phyloP scores from a whole-genome alignment of 2,329 filamentous ascomycete genomes.

The Colletotrichum endophyticum region DNA sequence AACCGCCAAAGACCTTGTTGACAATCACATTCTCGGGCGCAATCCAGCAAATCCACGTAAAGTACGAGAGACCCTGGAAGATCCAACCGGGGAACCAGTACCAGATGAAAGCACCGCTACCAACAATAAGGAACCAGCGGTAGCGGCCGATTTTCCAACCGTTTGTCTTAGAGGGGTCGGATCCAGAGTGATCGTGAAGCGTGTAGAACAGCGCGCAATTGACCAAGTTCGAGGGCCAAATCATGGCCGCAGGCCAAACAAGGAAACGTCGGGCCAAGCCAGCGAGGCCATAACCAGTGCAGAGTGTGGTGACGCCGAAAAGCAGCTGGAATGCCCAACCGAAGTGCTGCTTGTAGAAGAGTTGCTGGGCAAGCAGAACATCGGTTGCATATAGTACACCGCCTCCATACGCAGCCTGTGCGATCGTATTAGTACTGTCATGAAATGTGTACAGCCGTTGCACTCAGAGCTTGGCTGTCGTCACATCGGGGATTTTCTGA shows the following conservation, averaged over 20 bases:
- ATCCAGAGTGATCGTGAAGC: conserved; percentile 63
- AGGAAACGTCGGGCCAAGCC: conserved; percentile 65
- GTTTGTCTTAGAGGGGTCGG: conserved; percentile 54
- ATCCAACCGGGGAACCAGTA: conserved; percentile 69
- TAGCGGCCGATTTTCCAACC: conserved; percentile 66
- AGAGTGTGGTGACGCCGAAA: conserved; percentile 64
- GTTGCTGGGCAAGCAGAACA: conserved; percentile 45
- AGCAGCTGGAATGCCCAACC: conserved; percentile 65
- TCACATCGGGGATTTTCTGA: background rate
- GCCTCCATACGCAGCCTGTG: conserved; percentile 60
- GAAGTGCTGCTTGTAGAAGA: conserved; percentile 58
- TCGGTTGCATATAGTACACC: conserved; percentile 53
- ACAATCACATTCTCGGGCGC: conserved; percentile 64
- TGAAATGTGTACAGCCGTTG: background rate
- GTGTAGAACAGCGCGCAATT: conserved; percentile 68
- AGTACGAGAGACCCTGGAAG: conserved; percentile 65
- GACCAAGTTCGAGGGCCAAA: conserved; percentile 66
- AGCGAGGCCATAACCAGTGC: conserved; percentile 68
- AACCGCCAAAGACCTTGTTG: conserved; percentile 70
- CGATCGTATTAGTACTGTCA: conserved; percentile 20
- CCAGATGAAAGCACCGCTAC: conserved; percentile 57
- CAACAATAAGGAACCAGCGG: conserved; percentile 60
- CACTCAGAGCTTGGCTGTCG: background rate
- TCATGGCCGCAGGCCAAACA: conserved; percentile 66
- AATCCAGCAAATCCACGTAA: conserved; percentile 68